A percentile compares a stretch with the other conserved stretches of the same genome.
phyloP scores from a whole-genome alignment of 805 yeast species.

The Blastobotrys peoriensis region DNA sequence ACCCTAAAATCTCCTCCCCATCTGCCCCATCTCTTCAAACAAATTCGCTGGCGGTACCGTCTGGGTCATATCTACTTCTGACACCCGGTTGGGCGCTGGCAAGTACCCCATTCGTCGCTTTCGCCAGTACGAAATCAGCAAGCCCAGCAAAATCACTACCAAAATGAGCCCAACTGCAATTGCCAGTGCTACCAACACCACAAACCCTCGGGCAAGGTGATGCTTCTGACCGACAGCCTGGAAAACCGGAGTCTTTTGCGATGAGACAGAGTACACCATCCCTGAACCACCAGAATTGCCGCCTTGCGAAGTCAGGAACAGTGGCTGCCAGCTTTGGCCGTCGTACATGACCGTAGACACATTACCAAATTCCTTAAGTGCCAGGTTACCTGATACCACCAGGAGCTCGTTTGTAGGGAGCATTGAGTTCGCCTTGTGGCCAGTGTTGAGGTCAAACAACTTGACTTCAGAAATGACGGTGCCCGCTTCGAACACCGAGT shows the following conservation, averaged over 20 bases:
- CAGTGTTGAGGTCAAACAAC: conserved; percentile 33
- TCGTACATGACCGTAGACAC: conserved; percentile 60
- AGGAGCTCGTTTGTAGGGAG: conserved; percentile 43
- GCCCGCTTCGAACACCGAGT: conserved; percentile 29
- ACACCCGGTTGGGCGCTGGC: conserved; percentile 49
- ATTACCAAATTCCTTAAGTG: conserved; percentile 45
- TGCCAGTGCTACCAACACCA: conserved; percentile 64
- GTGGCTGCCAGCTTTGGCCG: conserved; percentile 63
- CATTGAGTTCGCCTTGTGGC: conserved; percentile 29
- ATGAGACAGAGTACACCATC: conserved; percentile 26
- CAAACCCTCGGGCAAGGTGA: conserved; percentile 49
- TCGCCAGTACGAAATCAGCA: conserved; percentile 36
- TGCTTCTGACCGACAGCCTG: conserved; percentile 15
- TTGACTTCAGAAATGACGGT: conserved; percentile 42
- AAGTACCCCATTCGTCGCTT: conserved; percentile 37
- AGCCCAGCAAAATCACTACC: conserved; percentile 37
- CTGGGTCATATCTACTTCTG: conserved; percentile 54
- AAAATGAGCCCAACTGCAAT: conserved; percentile 50
- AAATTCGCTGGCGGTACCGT: conserved; percentile 57
- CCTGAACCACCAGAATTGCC: conserved; percentile 19
- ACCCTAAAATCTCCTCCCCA: no score
- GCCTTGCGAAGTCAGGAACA: conserved; percentile 38
- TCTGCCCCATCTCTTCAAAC: conserved; percentile 39
- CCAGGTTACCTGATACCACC: conserved; percentile 53
- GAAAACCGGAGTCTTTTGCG: conserved; percentile 24